Conservation (phyloP, 148 eudicot genomes). For the Vaccinium macrocarpon region DNA sequence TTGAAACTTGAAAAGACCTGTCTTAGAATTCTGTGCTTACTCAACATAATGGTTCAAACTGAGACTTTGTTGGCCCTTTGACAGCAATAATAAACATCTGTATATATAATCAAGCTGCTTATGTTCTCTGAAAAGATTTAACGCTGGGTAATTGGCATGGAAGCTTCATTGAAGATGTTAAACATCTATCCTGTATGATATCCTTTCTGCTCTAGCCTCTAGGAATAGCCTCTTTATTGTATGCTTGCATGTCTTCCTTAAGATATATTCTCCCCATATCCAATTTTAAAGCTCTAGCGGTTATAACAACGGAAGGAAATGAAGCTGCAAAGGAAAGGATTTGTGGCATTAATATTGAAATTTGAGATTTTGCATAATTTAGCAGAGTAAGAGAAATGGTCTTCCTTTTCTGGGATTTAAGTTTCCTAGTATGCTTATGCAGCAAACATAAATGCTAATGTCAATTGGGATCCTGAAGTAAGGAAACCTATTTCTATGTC, state of each 20-base stretch:
- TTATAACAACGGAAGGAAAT: not conserved
- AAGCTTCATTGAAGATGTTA: not conserved
- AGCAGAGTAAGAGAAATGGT: not conserved
- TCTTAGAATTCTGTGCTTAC: not conserved
- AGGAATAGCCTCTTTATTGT: not conserved
- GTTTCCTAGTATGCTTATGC: not conserved
- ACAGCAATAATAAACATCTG: not conserved
- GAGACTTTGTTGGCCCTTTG: not conserved
- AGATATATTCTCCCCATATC: no score
- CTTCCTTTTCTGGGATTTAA: not conserved
- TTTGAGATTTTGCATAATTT: not conserved
- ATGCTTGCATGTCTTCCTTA: not conserved
- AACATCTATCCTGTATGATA: not conserved
- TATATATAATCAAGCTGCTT: not conserved
- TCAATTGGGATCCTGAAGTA: not conserved
- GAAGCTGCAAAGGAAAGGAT: not conserved
- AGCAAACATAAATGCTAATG: not conserved
- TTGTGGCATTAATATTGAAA: not conserved
- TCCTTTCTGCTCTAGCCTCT: not conserved
- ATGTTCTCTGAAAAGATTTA: not conserved
- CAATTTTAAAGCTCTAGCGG: not conserved
- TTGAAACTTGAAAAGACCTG: not conserved
- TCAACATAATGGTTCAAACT: not conserved
- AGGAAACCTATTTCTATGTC: not conserved
- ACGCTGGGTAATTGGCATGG: not conserved